phyloP scores from a whole-genome alignment of 345 rosid genomes.

The Ailanthus altissimus region DNA sequence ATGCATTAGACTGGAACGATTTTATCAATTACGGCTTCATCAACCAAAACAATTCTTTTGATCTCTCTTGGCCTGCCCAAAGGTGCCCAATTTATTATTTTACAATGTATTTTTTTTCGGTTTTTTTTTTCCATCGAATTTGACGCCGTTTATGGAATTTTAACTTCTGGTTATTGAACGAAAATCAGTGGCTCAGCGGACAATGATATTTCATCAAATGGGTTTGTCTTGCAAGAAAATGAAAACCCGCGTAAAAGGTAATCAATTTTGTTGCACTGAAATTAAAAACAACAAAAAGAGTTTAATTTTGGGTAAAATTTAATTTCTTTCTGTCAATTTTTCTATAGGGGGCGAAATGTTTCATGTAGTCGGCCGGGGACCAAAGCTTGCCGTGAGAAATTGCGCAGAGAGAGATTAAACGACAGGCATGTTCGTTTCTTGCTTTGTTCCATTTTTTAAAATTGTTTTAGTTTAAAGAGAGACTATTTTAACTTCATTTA shows the following conservation, averaged over 20 bases:
- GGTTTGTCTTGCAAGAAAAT: conserved; percentile 33
- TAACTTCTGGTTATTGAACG: background rate
- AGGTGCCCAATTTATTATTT: background rate
- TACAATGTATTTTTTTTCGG: too few relatives aligned
- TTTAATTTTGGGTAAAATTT: background rate
- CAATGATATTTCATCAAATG: conserved; percentile 40
- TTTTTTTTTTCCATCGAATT: background rate
- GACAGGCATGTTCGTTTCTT: conserved; percentile 50
- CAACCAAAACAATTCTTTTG: conserved; percentile 19
- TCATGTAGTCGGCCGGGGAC: conserved; percentile 41
- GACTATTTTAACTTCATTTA: background rate
- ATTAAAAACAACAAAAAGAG: background rate
- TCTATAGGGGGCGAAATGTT: conserved; percentile 30
- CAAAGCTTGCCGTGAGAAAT: conserved; percentile 88
- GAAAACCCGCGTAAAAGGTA: conserved; percentile 55
- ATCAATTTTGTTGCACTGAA: background rate
- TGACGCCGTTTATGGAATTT: background rate
- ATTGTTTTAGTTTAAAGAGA: background rate
- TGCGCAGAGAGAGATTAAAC: conserved; percentile 84
- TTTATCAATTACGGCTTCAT: conserved; percentile 33
- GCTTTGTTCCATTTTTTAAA: background rate
- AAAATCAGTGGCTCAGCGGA: conserved; percentile 4
- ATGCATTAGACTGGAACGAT: conserved; percentile 22
- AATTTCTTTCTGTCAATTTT: background rate
- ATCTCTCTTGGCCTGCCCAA: conserved; percentile 23